Evolutionary conservation across 805 yeast genomes (phyloP).

Genomic region (Komagataella kurtzmanii): DNA sequence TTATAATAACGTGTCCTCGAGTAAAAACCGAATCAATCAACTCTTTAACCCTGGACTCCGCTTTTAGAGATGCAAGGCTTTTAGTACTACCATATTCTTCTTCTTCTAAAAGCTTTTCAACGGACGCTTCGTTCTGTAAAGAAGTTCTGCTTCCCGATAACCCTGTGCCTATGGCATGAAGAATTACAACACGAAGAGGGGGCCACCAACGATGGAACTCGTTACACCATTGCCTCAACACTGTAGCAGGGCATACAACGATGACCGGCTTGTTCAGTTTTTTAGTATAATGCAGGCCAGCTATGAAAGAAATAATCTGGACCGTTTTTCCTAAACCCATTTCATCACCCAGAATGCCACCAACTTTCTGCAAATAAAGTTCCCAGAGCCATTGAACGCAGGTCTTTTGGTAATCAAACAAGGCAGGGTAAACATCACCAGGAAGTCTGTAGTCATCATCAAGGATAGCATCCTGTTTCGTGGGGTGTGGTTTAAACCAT

Average conservation of each 20-base stretch:
- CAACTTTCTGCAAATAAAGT: slow-evolving; percentile 74
- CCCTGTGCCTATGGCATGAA: slow-evolving; percentile 90
- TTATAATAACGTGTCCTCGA: slow-evolving; percentile 74
- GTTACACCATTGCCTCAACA: slow-evolving; percentile 91
- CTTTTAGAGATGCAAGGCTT: slow-evolving; percentile 13
- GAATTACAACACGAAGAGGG: slow-evolving; percentile 68
- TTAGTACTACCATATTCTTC: slow-evolving; percentile 28
- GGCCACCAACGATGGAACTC: slow-evolving; percentile 99
- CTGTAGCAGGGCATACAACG: slow-evolving; percentile 94
- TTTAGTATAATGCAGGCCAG: slow-evolving; percentile 79
- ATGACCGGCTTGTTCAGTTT: slow-evolving; percentile 64
- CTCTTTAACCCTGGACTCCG: slow-evolving; percentile 18
- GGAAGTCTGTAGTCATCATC: slow-evolving; percentile 67
- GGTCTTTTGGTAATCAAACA: slow-evolving; percentile 90
- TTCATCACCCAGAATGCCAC: slow-evolving; percentile 95
- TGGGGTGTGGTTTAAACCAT: slow-evolving; percentile 70
- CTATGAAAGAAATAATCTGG: slow-evolving; percentile 81
- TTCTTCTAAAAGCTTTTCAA: slow-evolving; percentile 32
- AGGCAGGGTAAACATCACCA: slow-evolving; percentile 76
- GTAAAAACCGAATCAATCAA: slow-evolving; percentile 44
- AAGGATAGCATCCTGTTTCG: slow-evolving; percentile 58
- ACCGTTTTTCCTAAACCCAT: slow-evolving; percentile 97
- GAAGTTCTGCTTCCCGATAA: slow-evolving; percentile 29
- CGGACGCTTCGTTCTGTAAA: slow-evolving; percentile 25
- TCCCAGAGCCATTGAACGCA: slow-evolving; percentile 98